Evolutionary conservation across 2,329 filamentous ascomycete genomes (phyloP), one percentile per base, ranked within the genome.

Genomic region (Epichloe gansuensis): DNA sequence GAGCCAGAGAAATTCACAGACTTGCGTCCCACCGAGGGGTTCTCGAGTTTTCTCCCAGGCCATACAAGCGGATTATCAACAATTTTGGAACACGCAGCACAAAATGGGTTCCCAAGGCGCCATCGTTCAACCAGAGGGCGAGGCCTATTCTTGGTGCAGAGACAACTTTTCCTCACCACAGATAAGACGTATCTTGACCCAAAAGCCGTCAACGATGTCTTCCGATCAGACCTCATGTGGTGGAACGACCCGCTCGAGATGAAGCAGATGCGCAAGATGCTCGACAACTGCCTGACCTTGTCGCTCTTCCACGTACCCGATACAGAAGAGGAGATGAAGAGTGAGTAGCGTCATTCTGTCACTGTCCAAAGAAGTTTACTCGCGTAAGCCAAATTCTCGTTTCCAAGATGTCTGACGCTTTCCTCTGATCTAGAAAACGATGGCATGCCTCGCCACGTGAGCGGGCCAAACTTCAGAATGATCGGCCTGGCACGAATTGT

Each of bases 81-180:
- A 42, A 23, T 42, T 15, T 21, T n/a, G 38, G 15, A 41, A 5
- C 15, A 21, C 38, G 8, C 12, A 17, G 13, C 12, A 15, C 52
- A 55, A 39, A 13, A 59, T 59, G 60, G 55, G 59, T 35, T 59
- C 59, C 42, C 56, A 55, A 43, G 41, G 44, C 49, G 35, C 46
- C 52, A 48, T 52, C 45, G 42, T 62, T n/a, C 56, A 61, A 53
- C 58, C 62, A n/a, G 67, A 69, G 52, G 67, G 64, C 54, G 54
- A 56, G 44, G 62, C 66, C 28, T 63, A 62, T 54, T 72, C 69
- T 55, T 80, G 77, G 77, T 74, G 72, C 58, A 70, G 71, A 44
- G 72, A 75, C 57, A 71, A 73, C 52, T 84, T 80, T 67, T 82
- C 58, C 69, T 84, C 64, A 85, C 81, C 31, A 84, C 80, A 39